phyloP scores from a whole-genome alignment of 352 stramenopile species.

The Globisporangium heterothallicum region DNA sequence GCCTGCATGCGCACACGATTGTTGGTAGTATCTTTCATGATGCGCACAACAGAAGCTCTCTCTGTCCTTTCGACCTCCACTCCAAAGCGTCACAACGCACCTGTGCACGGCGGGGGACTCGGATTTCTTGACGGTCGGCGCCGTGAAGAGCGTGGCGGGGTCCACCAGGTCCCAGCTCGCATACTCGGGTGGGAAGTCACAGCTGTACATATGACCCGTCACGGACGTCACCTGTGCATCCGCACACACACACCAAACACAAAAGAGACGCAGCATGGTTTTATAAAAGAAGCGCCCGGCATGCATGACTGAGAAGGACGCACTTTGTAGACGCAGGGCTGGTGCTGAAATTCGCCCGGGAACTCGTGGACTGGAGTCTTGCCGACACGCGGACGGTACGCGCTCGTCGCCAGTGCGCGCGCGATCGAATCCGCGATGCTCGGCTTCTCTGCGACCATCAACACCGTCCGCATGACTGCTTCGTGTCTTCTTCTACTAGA shows the following conservation, averaged over 20 bases:
- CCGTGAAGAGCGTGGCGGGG: conserved; percentile 62
- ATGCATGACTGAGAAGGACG: neutral
- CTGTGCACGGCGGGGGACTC: conserved; percentile 18
- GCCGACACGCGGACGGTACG: conserved; percentile 18
- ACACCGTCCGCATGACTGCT: conserved; percentile 22
- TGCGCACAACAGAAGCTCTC: too few relatives aligned
- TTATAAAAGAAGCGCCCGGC: too few relatives aligned
- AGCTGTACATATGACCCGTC: conserved; percentile 73
- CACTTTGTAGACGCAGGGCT: conserved; percentile 28
- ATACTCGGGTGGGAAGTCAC: conserved; percentile 72
- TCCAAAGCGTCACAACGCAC: too few relatives aligned
- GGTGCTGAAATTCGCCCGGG: conserved; percentile 25
- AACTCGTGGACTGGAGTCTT: conserved; percentile 60
- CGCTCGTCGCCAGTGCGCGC: conserved; percentile 24
- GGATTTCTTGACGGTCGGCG: conserved; percentile 58
- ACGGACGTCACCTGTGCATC: conserved; percentile 45
- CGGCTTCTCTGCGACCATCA: conserved; percentile 78
- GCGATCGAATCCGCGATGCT: conserved; percentile 60
- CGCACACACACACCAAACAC: conserved; percentile 2
- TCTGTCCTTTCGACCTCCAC: too few relatives aligned
- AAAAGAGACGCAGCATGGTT: too few relatives aligned
- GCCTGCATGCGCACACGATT: conserved; percentile 12
- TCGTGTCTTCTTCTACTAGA: too few relatives aligned
- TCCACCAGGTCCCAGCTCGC: conserved; percentile 74
- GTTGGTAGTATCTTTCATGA: too few relatives aligned